A percentile compares a stretch with the other conserved stretches of the same genome.
Conservation (phyloP, 108 stramenopile species). For the Schizochytrium sp. region DNA sequence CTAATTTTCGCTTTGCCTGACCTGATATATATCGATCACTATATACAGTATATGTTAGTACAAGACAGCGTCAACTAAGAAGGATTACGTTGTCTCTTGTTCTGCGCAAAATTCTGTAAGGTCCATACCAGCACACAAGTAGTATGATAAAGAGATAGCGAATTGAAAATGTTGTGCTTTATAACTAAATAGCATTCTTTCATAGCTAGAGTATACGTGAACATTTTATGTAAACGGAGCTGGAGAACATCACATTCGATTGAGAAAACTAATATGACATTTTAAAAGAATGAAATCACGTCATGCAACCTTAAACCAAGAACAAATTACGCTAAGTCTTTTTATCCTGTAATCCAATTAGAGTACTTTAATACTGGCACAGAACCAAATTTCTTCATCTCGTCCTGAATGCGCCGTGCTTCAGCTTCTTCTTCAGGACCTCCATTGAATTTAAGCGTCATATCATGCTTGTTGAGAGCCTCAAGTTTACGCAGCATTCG, state of each 20-base stretch:
- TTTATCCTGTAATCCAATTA: slow-evolving; percentile 13
- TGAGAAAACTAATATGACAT: too few species aligned
- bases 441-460: slow-evolving; percentile 24
- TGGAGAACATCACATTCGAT: background rate
- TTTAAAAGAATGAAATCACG: too few species aligned
- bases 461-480: slow-evolving; percentile 45
- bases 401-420: slow-evolving; percentile 27
- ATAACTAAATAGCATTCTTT: too few species aligned
- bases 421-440: background rate
- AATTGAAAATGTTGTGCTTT: too few species aligned
- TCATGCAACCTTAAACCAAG: too few species aligned
- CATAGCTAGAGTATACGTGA: too few species aligned
- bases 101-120: background rate
- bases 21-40: too few species aligned
- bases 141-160: background rate
- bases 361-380: background rate
- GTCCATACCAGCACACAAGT: background rate
- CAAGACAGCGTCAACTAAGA: too few species aligned
- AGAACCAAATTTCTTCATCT: slow-evolving; percentile 40
- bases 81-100: background rate
- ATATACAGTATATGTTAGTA: too few species aligned
- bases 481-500: slow-evolving; percentile 44
- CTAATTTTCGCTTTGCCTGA: too few species aligned
- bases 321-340: background rate
- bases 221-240: background rate